Evolutionary conservation across 2,329 filamentous ascomycete genomes (phyloP), one percentile per base, ranked within the genome.

Genomic region (Aureobasidium namibiae): DNA sequence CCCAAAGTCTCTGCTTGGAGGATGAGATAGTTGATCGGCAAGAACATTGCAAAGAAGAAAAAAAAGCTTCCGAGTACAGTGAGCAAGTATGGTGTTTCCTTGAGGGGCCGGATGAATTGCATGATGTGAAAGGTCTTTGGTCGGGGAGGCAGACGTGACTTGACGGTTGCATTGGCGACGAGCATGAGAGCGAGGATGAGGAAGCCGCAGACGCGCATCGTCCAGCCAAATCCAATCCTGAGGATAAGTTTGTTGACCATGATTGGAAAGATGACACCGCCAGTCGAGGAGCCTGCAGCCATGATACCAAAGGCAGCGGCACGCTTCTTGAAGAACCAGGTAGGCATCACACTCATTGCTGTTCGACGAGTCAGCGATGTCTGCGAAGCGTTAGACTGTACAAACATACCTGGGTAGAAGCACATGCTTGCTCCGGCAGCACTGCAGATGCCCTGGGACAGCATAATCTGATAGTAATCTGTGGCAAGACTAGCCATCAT

Each of bases 401-500:
- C 1, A 1, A 1, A 16, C 33, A 38, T 29, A 65, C 62, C 72
- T 10, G 74, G 75, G 50, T 76, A 78, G 68, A 81, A 81, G 59
- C 82, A 72, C 50, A 78, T 71, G 26, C 74, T 74, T 8, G 78
- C 74, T 0, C 80, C 80, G 45, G 80, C 73, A 42, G 78, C 74
- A 21, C 78, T 78, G 66, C 79, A 82, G 5, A 83, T 69, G 4
- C 77, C 78, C 62, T 84, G 81, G 0, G 79, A 73, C 5, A 83
- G 77, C 49, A 82, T 68, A 65, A 82, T 78, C 38, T 82, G 80
- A 62, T 78, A 82, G 66, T 81, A 82, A 59, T 80, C 64, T 0
- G 72, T 79, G 56, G 75, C 84, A 60, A 87, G 69, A 8, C 76
- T 80, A 0, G 81, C 76, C 82, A 86, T 85, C 81, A 87, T 85